Base-by-base conservation (phyloP, 345 rosid genomes). In the Eucalyptus marginata region DNA sequence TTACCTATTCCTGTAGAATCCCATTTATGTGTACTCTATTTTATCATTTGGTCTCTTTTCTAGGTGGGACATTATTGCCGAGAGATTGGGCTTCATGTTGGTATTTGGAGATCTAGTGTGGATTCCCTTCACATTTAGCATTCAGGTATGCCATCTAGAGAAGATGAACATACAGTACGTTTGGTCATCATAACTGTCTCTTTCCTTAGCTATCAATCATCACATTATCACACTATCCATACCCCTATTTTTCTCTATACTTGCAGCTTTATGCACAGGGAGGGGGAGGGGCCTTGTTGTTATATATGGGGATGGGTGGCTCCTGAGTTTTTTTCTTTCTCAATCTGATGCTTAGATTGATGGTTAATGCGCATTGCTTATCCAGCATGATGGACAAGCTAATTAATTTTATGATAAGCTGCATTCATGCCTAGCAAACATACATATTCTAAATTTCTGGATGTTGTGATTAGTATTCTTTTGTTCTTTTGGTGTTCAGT, bases 11-110 rank as follows among this genome's bases (percentile, higher is more conserved):
- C 71, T 29, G 71, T 59, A 62, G 71, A 62, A 12, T 62, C 33
- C 68, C 33, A 29, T 62, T 3, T 52, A 62, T 62, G 33, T 62
- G 8, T 62, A 62, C 71, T 62, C 71, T 29, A 62, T 29, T 33
- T 81, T 86, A 50, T 22, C 79, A 24, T 86, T 89, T 68, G n/a
- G 49, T 87, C 13, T n/a, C 27, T 84, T 89, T 88, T 86, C 13
- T 93, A 97, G 99, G 62, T 96, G 99, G 98, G 99, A 96, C 92
- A 96, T 97, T 90, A 97, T 97, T 90, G 99, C 98, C 11, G 99
- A 97, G 94, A 95, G 98, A 90, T 90, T 96, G 90, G 98, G 99
- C 71, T 97, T 96, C 95, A 97, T 97, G 99, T 90, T 97, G 91
- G 99, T 97, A 14, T 96, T 96, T 91, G 99, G 99, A 86, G 99